These are phyloP conservation scores for Ceratocystiopsis minuta DNA, from an alignment of 2,329 filamentous ascomycete species.

Conservation along the genomic window DNA sequence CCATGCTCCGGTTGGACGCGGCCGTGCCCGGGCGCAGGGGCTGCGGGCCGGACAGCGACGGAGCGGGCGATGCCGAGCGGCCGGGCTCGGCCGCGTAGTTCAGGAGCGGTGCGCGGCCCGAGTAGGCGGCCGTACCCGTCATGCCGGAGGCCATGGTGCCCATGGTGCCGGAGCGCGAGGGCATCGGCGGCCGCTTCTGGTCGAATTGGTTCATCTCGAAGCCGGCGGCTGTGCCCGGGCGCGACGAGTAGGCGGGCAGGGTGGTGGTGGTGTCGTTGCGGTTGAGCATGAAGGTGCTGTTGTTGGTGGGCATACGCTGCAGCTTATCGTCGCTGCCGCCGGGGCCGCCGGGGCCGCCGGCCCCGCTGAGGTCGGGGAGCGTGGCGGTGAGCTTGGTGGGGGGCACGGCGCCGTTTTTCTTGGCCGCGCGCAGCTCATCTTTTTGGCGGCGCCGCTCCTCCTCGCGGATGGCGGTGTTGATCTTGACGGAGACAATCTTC, in stretches of 20 bases:
- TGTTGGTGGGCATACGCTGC: slow-evolving; percentile 30
- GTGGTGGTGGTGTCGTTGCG: slow-evolving; percentile 44
- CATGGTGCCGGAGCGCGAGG: slow-evolving; percentile 16
- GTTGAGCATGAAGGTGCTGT: slow-evolving; percentile 22
- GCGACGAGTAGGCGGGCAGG: slow-evolving; percentile 43
- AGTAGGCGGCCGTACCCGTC: slow-evolving; percentile 10
- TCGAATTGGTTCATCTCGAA: slow-evolving; percentile 35
- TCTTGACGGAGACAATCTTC: slow-evolving; percentile 68
- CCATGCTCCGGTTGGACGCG: slow-evolving; percentile 12
- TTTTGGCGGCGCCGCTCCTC: slow-evolving; percentile 44
- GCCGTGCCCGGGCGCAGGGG: slow-evolving; percentile 11
- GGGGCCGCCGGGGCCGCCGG: slow-evolving; percentile 15
- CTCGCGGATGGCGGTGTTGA: slow-evolving; percentile 73
- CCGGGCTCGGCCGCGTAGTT: slow-evolving; percentile 15
- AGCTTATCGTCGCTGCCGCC: slow-evolving; percentile 24
- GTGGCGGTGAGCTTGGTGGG: slow-evolving; percentile 43
- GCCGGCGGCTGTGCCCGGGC: slow-evolving; percentile 32
- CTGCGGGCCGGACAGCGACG: slow-evolving; percentile 10
- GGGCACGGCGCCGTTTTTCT: slow-evolving; percentile 35
- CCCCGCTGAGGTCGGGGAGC: slow-evolving; percentile 27
- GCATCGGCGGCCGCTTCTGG: slow-evolving; percentile 29
- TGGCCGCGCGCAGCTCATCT: slow-evolving; percentile 30
- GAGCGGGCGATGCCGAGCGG: slow-evolving; percentile 13
- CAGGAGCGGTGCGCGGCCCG: slow-evolving; percentile 15
- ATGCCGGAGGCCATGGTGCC: slow-evolving; percentile 11